Percentiles rank a stretch among this genome's conserved stretches.
Conservation (phyloP, 441 rosid species). For the Populus hybrid region DNA sequence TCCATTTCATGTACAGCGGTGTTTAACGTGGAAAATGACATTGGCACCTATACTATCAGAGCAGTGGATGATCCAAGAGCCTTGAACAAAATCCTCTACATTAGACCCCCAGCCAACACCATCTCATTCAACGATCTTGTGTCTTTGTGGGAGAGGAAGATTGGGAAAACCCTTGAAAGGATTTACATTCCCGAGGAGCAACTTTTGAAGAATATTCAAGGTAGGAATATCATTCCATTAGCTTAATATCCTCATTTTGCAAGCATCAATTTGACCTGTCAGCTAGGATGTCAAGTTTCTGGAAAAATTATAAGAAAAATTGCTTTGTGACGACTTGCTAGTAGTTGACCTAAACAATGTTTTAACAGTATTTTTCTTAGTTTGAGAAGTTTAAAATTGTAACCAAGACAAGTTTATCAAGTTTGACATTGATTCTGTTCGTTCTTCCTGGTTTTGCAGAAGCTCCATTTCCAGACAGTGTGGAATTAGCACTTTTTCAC, state of each 20-base stretch:
- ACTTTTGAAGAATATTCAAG: slow-evolving; percentile 49
- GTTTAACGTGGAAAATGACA: slow-evolving; percentile 56
- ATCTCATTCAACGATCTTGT: slow-evolving; percentile 55
- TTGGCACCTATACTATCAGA: slow-evolving; percentile 52
- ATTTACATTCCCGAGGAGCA: slow-evolving; percentile 54
- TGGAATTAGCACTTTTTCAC: slow-evolving; percentile 43
- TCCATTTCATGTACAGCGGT: slow-evolving; percentile 31
- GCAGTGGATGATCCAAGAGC: slow-evolving; percentile 71
- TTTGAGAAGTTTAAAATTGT: not conserved
- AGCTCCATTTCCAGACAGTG: slow-evolving; percentile 31
- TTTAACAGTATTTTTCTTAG: not conserved
- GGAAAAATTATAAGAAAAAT: not conserved
- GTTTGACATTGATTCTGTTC: not conserved
- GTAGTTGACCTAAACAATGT: not conserved
- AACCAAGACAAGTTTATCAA: not conserved
- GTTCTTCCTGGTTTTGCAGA: slow-evolving; percentile 28
- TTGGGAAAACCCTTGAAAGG: slow-evolving; percentile 44
- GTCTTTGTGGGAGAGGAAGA: slow-evolving; percentile 60
- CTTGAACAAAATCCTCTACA: slow-evolving; percentile 54
- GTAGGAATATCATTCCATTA: slow-evolving; percentile 19
- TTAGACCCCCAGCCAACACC: slow-evolving; percentile 50
- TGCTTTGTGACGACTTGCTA: not conserved
- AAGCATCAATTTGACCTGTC: not conserved
- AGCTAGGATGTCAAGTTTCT: not conserved
- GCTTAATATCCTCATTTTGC: not conserved